Percentiles rank a stretch among this genome's conserved stretches.
These are phyloP conservation scores for Phyllosticta ampelicida DNA, from an alignment of 2,329 filamentous ascomycete genomes.

Conservation along the genomic window DNA sequence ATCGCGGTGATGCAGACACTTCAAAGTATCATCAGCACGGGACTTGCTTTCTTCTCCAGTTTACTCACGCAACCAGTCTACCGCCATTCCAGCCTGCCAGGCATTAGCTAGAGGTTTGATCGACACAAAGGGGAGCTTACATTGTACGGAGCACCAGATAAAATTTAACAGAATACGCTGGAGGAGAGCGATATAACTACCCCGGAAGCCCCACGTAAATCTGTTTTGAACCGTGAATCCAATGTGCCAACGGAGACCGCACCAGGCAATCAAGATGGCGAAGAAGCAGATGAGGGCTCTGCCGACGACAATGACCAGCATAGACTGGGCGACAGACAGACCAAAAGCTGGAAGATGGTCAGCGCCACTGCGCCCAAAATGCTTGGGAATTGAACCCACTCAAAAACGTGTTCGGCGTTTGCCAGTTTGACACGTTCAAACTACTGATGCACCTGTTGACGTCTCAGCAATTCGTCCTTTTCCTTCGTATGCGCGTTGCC, in stretches of 20 bases:
- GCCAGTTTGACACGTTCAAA: conserved; percentile 36
- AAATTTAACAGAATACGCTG: conserved; percentile 41
- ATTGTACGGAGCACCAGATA: conserved; percentile 41
- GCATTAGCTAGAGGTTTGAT: conserved; percentile 4
- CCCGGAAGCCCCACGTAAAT: conserved; percentile 40
- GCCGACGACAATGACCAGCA: conserved; percentile 38
- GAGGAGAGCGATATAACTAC: conserved; percentile 38
- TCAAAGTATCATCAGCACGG: background rate
- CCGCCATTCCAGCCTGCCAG: conserved; percentile 25
- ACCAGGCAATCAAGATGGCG: conserved; percentile 37
- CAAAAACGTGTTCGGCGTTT: conserved; percentile 38
- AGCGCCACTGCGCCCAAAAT: background rate
- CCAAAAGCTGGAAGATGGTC: conserved; percentile 26
- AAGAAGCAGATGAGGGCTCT: conserved; percentile 34
- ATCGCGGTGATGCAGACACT: conserved; percentile 25
- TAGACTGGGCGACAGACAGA: conserved; percentile 38
- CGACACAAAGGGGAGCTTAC: conserved; percentile 20
- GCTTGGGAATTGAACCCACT: conserved; percentile 15
- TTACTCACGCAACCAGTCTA: conserved; percentile 17
- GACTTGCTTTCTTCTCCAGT: background rate
- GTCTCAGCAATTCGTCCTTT: background rate
- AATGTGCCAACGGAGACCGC: conserved; percentile 40
- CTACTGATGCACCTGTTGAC: conserved; percentile 22
- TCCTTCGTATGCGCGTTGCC: background rate
- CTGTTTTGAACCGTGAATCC: conserved; percentile 42